Base-by-base conservation (phyloP, 345 rosid species). In the Ceriops decandra region DNA sequence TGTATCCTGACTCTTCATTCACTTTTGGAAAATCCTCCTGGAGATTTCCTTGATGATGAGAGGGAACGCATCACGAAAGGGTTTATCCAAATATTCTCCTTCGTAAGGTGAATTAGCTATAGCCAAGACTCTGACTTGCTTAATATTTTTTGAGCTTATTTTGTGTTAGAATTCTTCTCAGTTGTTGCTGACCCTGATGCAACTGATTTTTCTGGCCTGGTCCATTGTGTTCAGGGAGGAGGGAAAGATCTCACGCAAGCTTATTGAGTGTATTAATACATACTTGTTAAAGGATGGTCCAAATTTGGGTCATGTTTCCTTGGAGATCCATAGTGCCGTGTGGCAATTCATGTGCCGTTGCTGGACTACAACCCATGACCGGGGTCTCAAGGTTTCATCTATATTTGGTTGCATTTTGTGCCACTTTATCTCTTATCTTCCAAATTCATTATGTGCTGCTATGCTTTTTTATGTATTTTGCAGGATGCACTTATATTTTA, bases 231-330 rank as follows among this genome's bases (percentile, higher is more conserved):
- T 76, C 76, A 91, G 96, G 85, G 97, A 91, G 72, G 98, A 93
- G 80, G 91, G 93, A n/a, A 91, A 89, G 83, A 80, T 85, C 49
- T 85, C 95, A 70, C 91, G 95, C 71, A 93, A 91, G 82, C 92
- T 93, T 77, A 75, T 93, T 22, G 97, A 91, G 80, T 91, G 98
- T 71, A 66, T 89, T 47, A 93, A 91, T 69, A 79, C 80, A 4
- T 86, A 79, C 79, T 82, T 93, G 85, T 81, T 88, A 64, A 88
- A 85, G 79, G 91, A 91, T 76, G 97, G 97, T 68, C 95, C 96
- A n/a, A 89, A 93, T 77, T 80, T 93, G 73, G 90, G 93, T n/a
- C 66, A 78, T 72, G 79, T 74, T 52, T 82, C 86, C 42, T 62
- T 90, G 75, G 87, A 88, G 77, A 85, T 93, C 76, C 95, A 89